A percentile compares a stretch with the other conserved stretches of the same genome.
Evolutionary conservation across 2,329 filamentous ascomycete genomes (phyloP).

Genomic region (Phoma sp.): DNA sequence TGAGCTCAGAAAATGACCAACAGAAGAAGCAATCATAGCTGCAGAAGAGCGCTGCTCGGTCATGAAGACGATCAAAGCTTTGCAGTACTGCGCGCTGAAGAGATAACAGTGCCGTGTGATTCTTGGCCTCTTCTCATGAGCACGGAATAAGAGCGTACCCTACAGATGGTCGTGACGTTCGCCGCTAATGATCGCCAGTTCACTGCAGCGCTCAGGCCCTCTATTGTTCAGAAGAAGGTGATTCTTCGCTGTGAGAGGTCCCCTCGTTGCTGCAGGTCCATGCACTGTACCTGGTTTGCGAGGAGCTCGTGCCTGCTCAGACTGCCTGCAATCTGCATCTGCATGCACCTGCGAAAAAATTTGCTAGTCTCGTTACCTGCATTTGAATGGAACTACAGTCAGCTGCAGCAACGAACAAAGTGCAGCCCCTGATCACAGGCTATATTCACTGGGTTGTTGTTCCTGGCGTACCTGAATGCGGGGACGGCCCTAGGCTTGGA

Average conservation of each 20-base stretch:
- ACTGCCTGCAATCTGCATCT: neutral
- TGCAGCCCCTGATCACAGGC: too few relatives aligned
- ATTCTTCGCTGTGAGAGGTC: neutral
- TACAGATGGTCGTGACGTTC: neutral
- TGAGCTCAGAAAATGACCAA: too few relatives aligned
- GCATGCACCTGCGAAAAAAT: neutral
- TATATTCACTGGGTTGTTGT: too few relatives aligned
- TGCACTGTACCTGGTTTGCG: neutral
- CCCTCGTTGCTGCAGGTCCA: neutral
- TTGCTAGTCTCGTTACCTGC: neutral
- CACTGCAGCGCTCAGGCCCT: neutral
- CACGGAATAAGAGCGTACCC: too few relatives aligned
- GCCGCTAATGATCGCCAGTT: neutral
- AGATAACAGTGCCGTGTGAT: neutral
- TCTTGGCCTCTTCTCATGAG: neutral
- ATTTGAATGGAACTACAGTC: too few relatives aligned
- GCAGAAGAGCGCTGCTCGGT: neutral
- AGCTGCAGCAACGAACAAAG: too few relatives aligned
- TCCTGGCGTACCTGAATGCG: too few relatives aligned
- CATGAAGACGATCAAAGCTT: neutral
- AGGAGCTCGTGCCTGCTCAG: neutral
- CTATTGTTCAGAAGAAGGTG: neutral
- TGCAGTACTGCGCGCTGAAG: neutral
- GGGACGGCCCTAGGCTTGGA: too few relatives aligned
- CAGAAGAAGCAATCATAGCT: neutral